Conservation (phyloP, 2,329 filamentous ascomycete species). For the Sarocladiaceae sp. region DNA sequence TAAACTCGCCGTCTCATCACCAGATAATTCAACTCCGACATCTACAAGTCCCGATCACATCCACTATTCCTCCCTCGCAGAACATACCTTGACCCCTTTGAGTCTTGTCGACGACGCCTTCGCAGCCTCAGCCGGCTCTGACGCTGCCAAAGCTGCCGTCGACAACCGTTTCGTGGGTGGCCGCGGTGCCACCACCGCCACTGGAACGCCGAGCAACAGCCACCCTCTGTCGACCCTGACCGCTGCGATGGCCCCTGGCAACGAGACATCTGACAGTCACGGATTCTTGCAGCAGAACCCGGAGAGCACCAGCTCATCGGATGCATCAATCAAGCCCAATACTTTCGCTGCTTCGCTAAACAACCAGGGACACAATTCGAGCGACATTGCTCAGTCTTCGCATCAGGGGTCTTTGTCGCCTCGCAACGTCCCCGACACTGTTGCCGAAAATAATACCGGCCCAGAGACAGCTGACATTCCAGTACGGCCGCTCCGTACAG, state of each 20-base stretch:
- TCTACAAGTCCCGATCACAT: constrained; percentile 4
- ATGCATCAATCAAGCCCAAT: neutral
- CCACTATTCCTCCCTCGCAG: constrained; percentile 1
- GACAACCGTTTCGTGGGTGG: constrained; percentile 1
- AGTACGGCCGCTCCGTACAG: constrained; percentile 25
- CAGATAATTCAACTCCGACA: constrained; percentile 2
- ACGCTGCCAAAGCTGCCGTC: neutral
- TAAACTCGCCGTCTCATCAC: constrained; percentile 1
- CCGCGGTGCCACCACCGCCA: neutral
- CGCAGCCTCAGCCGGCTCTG: neutral
- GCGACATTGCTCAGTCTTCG: constrained; percentile 1
- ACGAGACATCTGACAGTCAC: neutral
- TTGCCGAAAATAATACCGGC: neutral
- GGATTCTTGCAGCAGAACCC: neutral
- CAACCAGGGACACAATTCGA: neutral
- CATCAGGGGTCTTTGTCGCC: neutral
- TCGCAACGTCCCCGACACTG: neutral
- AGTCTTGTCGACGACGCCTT: constrained; percentile 5
- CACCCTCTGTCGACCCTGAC: neutral
- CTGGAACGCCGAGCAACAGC: neutral
- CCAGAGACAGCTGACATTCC: neutral
- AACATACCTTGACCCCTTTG: constrained; percentile 3
- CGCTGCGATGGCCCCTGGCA: neutral
- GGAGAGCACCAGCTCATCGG: neutral
- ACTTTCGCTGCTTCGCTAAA: neutral